Evolutionary conservation across 2,329 filamentous ascomycete species (phyloP).

Genomic region (Acephala macrosclerotiorum): DNA sequence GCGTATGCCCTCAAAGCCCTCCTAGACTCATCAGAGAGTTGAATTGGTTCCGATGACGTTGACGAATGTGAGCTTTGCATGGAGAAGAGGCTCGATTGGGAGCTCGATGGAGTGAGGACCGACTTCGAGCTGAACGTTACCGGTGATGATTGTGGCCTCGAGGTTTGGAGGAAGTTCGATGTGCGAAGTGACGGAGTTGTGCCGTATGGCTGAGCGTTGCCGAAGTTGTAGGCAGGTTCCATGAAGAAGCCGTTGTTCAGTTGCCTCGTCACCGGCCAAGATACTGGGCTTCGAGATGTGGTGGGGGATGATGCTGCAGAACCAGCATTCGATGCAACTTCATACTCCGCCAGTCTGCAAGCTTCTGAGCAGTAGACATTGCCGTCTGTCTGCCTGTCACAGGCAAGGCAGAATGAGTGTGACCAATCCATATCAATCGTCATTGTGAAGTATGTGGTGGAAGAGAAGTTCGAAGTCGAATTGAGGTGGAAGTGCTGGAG

Average conservation of each 20-base stretch:
- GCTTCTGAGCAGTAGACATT: conserved; percentile 91
- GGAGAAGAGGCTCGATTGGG: conserved; percentile 84
- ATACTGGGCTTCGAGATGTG: conserved; percentile 53
- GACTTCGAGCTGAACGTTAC: conserved; percentile 49
- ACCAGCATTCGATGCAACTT: conserved; percentile 64
- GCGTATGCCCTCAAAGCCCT: conserved; percentile 86
- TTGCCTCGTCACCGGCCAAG: conserved; percentile 60
- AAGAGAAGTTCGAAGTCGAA: conserved; percentile 15
- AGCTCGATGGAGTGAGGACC: conserved; percentile 74
- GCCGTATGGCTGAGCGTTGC: conserved; percentile 65
- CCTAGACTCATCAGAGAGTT: conserved; percentile 78
- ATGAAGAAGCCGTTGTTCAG: conserved; percentile 66
- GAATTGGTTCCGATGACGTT: conserved; percentile 56
- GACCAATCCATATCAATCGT: conserved; percentile 66
- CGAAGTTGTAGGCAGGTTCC: conserved; percentile 79
- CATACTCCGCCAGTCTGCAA: conserved; percentile 87
- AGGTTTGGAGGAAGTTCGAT: conserved; percentile 54
- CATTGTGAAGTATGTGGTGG: conserved; percentile 38
- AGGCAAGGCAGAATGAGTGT: conserved; percentile 91
- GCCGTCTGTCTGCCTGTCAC: conserved; percentile 85
- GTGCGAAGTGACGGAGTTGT: conserved; percentile 52
- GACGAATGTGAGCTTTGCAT: conserved; percentile 69
- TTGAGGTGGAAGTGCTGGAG: conserved; percentile 9
- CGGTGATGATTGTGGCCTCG: conserved; percentile 54
- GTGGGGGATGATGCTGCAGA: conserved; percentile 66